Conservation (phyloP, 169 alveolate species). For the Plasmodium knowlesi region DNA sequence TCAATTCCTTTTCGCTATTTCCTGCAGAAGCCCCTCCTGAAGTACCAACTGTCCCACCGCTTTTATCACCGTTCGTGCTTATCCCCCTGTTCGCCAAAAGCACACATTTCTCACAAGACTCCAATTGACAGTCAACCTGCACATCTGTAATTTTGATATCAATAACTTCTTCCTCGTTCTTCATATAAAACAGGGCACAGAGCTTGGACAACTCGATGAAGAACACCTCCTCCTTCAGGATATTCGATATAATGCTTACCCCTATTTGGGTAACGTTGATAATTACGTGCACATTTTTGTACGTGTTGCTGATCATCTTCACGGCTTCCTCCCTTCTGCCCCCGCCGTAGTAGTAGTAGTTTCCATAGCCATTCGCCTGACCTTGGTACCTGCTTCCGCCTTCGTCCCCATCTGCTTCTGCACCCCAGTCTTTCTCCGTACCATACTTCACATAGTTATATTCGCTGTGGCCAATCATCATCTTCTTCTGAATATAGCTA, state of each 20-base stretch:
- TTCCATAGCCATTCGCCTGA: neutral
- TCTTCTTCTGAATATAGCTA: neutral
- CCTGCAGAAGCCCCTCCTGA: neutral
- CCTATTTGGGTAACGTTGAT: conserved; percentile 85
- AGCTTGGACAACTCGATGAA: conserved; percentile 86
- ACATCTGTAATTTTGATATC: conserved; percentile 86
- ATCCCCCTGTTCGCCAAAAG: conserved; percentile 82
- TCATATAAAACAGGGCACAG: conserved; percentile 81
- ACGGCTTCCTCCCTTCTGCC: conserved; percentile 8
- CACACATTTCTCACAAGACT: conserved; percentile 77
- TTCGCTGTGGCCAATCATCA: neutral
- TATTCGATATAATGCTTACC: conserved; percentile 85
- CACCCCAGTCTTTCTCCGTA: neutral
- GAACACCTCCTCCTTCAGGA: conserved; percentile 86
- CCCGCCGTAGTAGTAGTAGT: neutral
- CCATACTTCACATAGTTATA: neutral
- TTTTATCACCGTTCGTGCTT: neutral
- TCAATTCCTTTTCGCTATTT: neutral
- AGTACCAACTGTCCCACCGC: neutral
- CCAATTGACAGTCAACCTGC: conserved; percentile 87
- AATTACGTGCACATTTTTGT: conserved; percentile 71
- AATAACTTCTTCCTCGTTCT: conserved; percentile 87
- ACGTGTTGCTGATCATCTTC: conserved; percentile 48
- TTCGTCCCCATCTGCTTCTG: neutral
- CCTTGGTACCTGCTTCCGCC: neutral